Conservation (phyloP, 2,329 filamentous ascomycete species). For the Aspergillus versicolor region DNA sequence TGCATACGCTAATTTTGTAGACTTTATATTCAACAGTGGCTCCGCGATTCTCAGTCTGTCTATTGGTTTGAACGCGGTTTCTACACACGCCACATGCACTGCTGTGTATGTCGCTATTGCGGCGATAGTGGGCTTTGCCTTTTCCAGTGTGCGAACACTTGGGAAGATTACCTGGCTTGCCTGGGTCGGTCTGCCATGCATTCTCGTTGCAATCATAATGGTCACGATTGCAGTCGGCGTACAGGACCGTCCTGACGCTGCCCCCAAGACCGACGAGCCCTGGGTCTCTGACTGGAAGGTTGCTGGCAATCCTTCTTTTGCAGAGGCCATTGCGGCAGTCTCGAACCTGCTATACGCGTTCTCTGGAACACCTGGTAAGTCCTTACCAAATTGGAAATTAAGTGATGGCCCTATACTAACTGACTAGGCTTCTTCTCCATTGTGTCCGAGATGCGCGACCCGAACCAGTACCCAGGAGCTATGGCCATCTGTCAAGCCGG, state of each 20-base stretch:
- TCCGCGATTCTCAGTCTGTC: slow-evolving; percentile 44
- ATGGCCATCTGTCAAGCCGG: slow-evolving; percentile 30
- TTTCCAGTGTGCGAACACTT: slow-evolving; percentile 35
- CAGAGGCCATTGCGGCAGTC: slow-evolving; percentile 21
- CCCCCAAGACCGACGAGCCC: neutral
- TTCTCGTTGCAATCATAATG: neutral
- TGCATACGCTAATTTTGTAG: neutral
- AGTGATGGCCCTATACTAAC: neutral
- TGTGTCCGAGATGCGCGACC: slow-evolving; percentile 36
- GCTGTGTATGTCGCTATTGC: slow-evolving; percentile 23
- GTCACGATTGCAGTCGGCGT: neutral
- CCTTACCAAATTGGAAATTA: too few species aligned
- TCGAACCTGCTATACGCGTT: slow-evolving; percentile 24
- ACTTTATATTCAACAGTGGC: slow-evolving; percentile 39
- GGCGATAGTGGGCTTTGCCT: slow-evolving; percentile 17
- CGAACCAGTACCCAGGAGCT: slow-evolving; percentile 27
- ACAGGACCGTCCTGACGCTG: neutral
- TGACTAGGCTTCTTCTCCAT: slow-evolving; percentile 32
- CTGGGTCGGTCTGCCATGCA: slow-evolving; percentile 26
- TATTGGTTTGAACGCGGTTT: slow-evolving; percentile 42
- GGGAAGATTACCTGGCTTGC: slow-evolving; percentile 33
- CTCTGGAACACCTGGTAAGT: slow-evolving; percentile 16
- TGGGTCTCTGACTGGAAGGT: neutral
- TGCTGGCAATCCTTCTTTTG: slow-evolving; percentile 17
- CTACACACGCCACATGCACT: slow-evolving; percentile 32